Percentiles rank a stretch among this genome's conserved stretches.
These are phyloP conservation scores for Wickerhamiella azymoides DNA, from an alignment of 805 yeast genomes.

Conservation along the genomic window DNA sequence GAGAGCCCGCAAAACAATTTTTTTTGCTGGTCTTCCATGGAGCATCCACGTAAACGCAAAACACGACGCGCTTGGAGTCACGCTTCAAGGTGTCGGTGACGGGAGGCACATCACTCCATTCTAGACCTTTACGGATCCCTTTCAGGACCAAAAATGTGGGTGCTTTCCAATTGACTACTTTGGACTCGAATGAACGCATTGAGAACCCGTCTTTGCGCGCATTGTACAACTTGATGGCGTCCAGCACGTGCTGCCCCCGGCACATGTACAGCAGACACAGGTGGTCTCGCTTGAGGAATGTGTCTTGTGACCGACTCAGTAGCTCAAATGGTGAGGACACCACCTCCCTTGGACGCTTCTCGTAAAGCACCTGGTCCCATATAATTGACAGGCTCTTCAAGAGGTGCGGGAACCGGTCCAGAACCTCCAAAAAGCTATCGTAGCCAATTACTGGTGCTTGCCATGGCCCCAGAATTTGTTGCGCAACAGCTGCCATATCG, in stretches of 20 bases:
- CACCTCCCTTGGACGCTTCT: conserved; percentile 12
- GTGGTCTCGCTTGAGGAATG: conserved; percentile 28
- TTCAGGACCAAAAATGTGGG: conserved; percentile 61
- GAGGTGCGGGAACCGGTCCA: conserved; percentile 12
- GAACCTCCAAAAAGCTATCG: conserved; percentile 8
- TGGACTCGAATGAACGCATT: conserved; percentile 71
- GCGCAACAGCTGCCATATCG: neutral
- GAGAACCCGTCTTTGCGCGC: conserved; percentile 78
- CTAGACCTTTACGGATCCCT: conserved; percentile 33
- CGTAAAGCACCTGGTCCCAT: conserved; percentile 32
- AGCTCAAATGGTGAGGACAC: neutral
- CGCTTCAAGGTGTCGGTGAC: conserved; percentile 8
- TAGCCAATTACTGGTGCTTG: conserved; percentile 14
- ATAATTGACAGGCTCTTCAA: conserved; percentile 33
- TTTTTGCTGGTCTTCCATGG: conserved; percentile 75
- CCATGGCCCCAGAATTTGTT: conserved; percentile 9
- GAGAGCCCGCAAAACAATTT: conserved; percentile 51
- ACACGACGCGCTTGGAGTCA: conserved; percentile 27
- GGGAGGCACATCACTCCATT: conserved; percentile 10
- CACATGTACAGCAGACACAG: conserved; percentile 32
- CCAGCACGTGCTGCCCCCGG: conserved; percentile 21
- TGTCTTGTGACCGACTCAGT: conserved; percentile 4
- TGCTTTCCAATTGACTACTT: conserved; percentile 79
- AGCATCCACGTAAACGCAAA: conserved; percentile 48
- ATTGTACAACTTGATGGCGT: conserved; percentile 44